Base-by-base conservation (phyloP, 2,329 filamentous ascomycete species). In the Ceratocystis lukuohia region DNA sequence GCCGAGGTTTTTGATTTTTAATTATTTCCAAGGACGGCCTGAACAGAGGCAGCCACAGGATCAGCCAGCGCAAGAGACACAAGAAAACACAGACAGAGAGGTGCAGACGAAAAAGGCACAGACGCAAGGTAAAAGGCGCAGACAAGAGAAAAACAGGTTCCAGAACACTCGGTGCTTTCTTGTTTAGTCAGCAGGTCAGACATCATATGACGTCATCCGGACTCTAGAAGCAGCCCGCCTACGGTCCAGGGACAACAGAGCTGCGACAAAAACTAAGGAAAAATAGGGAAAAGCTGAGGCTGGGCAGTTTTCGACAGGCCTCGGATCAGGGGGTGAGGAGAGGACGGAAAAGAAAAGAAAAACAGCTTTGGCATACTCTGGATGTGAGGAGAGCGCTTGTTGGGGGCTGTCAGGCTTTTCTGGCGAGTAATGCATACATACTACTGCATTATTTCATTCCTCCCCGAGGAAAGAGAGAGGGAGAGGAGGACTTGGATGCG, bases 161-260 rank as follows among this genome's bases (percentile, higher is more conserved):
- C n/a, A 50, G 46, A 50, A 25, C 46, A 37, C 33, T 37, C 33
- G 4, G 33, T 20, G 46, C 17, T 25, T 12, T 15, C 22, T 30
- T 25, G 46, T 7, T 30, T 57, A 57, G 53, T 28, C 53, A 30
- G 12, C 25, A 28, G 17, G 15, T 57, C 22, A 33, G 20, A 10
- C 22, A 30, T 30, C 53, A 57, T 57, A 57, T 57, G 53, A 57
- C 53, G 53, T 57, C 53, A 57, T 28, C 30, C 53, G 53, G 53
- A 22, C 53, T 57, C 7, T 15, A 57, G 22, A 17, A 57, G 22
- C 53, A 57, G 53, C 30, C 53, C 53, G 53, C 5, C 22, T 22
- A 50, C 17, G 22, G 20, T 50, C 12, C 5, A 37, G 10, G 8
- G 33, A 37, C 10, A 37, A 12, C 33, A 37, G 33, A 37, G 33